Base-by-base conservation (phyloP, 108 stramenopile genomes). In the Cyclotella kingstonii region DNA sequence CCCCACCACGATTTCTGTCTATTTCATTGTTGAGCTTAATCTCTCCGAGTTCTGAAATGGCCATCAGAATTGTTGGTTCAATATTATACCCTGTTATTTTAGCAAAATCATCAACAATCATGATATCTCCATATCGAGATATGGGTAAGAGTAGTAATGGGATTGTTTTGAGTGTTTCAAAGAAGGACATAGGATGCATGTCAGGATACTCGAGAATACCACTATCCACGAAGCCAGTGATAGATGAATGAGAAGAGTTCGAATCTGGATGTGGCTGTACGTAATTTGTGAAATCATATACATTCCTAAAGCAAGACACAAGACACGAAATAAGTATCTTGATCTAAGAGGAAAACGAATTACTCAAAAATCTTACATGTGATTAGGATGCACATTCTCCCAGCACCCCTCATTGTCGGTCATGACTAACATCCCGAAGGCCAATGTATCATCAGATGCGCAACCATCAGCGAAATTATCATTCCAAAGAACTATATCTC, bases 371-470 rank as follows among this genome's bases (percentile, higher is more conserved):
- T 56, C 75, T 54, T 38, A 61, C 67, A 73, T 50, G 9, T 70
- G 51, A 46, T 78, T 57, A 9, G 73, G 77, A 43, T 81, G 80
- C 10, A 74, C 72, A 65, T 81, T 71, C 42, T 81, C 68, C 70
- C 71, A 81, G 29, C 80, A 81, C 7, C 65, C 66, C 18, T 57
- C 71, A 25, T 50, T 27, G 19, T 31, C 30, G 21, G 72, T 77
- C 70, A 55, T 72, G 18, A 80, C 58, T 27, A 72, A 40, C 65
- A 76, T 70, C 38, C 74, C 71, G 19, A 70, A 76, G 25, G 50
- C 43, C 25, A 22, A 9, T 21, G 39, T 38, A 44, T 76, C 74
- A 4, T 35, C 34, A 19, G 63, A 51, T 34, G 70, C 45, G 22
- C 74, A 76, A 11, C 58, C 72, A 60, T 70, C 69, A 10, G 35